phyloP scores from a whole-genome alignment of 495 filamentous ascomycete genomes.

The Rhizodiscina lignyota region DNA sequence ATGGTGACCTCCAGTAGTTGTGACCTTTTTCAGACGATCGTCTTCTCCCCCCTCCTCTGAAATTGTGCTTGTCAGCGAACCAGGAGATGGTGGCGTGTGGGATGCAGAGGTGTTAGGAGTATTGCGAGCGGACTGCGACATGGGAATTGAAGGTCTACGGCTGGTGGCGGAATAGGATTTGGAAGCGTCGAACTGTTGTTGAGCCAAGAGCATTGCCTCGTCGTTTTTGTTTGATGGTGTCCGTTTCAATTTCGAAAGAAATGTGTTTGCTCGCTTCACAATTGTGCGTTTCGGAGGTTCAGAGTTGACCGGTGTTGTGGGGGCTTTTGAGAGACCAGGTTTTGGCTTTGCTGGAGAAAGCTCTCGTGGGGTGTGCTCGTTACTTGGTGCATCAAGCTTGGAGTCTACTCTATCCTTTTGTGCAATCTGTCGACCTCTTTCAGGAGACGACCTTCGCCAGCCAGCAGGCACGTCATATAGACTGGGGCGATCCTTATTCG shows the following conservation, averaged over 20 bases:
- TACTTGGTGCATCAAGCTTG: neutral
- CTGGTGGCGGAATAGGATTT: neutral
- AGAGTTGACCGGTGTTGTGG: neutral
- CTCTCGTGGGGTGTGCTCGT: too few relatives aligned
- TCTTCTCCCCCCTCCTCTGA: constrained; percentile 2
- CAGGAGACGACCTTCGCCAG: neutral
- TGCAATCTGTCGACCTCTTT: neutral
- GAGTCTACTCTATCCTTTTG: neutral
- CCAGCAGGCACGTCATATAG: too few relatives aligned
- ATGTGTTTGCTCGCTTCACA: neutral
- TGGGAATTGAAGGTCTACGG: constrained; percentile 8
- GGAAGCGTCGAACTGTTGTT: neutral
- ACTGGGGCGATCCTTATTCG: too few relatives aligned
- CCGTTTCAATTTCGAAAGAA: neutral
- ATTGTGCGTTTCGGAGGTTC: neutral
- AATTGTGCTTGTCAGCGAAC: constrained; percentile 15
- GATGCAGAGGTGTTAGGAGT: constrained; percentile 9
- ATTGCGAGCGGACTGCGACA: constrained; percentile 10
- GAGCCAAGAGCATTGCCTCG: neutral
- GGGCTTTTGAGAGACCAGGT: neutral
- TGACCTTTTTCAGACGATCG: neutral
- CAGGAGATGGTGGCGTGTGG: constrained; percentile 11
- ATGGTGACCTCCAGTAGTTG: constrained; percentile 10
- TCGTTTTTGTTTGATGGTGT: constrained; percentile 1
- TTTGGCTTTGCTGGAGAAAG: neutral